Conservation (phyloP, 495 filamentous ascomycete genomes). For the Hamigera avellanea region DNA sequence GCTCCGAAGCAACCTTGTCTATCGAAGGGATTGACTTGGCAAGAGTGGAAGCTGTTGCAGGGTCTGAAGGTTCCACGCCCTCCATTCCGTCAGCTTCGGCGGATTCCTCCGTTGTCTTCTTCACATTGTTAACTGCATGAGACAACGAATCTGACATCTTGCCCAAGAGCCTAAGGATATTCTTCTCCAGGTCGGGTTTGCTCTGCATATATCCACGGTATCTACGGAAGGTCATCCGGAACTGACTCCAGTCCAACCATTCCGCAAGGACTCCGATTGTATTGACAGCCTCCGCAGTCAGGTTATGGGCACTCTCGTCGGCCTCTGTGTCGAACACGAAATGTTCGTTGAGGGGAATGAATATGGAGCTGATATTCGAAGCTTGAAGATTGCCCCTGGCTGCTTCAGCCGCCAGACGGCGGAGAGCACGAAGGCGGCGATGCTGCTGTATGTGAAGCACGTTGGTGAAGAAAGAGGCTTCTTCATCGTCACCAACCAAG, state of each 20-base stretch:
- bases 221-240: conserved; percentile 65
- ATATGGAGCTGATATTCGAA: conserved; percentile 71
- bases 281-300: conserved; percentile 68
- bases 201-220: conserved; percentile 69
- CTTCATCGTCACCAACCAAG: conserved; percentile 66
- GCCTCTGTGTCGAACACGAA: conserved; percentile 75
- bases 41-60: conserved; percentile 34
- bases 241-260: conserved; percentile 86
- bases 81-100: conserved; percentile 22
- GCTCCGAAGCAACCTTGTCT: conserved; percentile 60
- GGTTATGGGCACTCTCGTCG: conserved; percentile 68
- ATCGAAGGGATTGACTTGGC: conserved; percentile 54
- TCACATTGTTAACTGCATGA: conserved; percentile 35
- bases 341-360: conserved; percentile 86
- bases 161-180: conserved; percentile 69
- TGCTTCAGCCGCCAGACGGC: conserved; percentile 57
- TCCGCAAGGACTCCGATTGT: conserved; percentile 62
- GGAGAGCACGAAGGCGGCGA: conserved; percentile 72
- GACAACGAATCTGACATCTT: conserved; percentile 65
- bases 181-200: conserved; percentile 77
- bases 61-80: conserved; percentile 16
- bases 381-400: conserved; percentile 49
- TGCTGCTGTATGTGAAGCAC: conserved; percentile 85
- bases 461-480: conserved; percentile 89
- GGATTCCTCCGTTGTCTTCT: conserved; percentile 15